A percentile compares a stretch with the other conserved stretches of the same genome.
Evolutionary conservation across 345 rosid species (phyloP).

Genomic region (Abelmoschus esculentus): DNA sequence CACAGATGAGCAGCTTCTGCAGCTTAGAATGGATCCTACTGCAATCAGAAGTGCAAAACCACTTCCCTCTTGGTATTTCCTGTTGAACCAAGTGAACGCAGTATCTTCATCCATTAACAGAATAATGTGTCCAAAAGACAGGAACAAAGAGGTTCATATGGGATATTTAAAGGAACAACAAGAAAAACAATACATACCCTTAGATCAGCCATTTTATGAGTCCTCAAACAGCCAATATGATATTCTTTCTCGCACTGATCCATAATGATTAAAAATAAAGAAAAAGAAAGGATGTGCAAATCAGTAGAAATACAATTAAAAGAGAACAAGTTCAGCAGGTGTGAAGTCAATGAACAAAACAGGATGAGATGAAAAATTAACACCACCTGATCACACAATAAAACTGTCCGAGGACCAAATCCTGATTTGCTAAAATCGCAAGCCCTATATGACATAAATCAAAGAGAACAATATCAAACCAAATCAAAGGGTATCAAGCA

Average conservation of each 20-base stretch:
- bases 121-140: background rate
- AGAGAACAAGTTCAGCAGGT: constrained; percentile 3
- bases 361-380: constrained; percentile 5
- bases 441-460: constrained; percentile 37
- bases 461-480: constrained; percentile 2
- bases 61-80: constrained; percentile 88
- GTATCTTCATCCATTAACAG: constrained; percentile 6
- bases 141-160: background rate
- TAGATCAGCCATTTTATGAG: constrained; percentile 65
- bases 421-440: constrained; percentile 86
- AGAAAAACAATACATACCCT: constrained; percentile 39
- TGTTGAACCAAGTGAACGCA: constrained; percentile 29
- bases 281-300: background rate
- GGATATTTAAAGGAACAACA: background rate
- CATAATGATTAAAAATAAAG: constrained; percentile 9
- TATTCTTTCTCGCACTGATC: constrained; percentile 79
- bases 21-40: constrained; percentile 59
- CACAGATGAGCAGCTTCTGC: constrained; percentile 58
- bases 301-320: background rate
- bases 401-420: constrained; percentile 91
- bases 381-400: constrained; percentile 92
- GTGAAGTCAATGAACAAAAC: background rate
- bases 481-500: constrained; percentile 2
- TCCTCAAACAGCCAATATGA: constrained; percentile 91
- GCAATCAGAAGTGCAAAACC: constrained; percentile 88